A percentile compares a stretch with the other conserved stretches of the same genome.
Evolutionary conservation across 2,329 filamentous ascomycete genomes (phyloP).

Genomic region (Colletotrichum lindemuthianum): DNA sequence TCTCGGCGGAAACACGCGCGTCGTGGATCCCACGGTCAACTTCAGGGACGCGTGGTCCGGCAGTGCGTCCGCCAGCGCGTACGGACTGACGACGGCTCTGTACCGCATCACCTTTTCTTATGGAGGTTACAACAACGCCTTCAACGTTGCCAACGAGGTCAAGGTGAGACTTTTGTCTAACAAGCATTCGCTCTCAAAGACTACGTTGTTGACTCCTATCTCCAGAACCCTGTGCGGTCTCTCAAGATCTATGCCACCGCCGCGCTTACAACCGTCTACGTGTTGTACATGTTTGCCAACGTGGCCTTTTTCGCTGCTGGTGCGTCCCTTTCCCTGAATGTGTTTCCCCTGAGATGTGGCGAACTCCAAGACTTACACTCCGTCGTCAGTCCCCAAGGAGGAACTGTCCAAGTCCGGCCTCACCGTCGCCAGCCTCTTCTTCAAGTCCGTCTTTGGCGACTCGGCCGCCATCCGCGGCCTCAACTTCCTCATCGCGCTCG

Average conservation of each 20-base stretch:
- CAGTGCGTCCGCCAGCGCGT: slow-evolving; percentile 14
- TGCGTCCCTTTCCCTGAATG: slow-evolving; percentile 25
- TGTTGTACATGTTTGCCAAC: slow-evolving; percentile 67
- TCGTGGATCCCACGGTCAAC: slow-evolving; percentile 47
- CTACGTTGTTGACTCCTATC: background rate
- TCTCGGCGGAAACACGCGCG: slow-evolving; percentile 20
- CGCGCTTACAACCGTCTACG: slow-evolving; percentile 60
- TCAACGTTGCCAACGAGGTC: slow-evolving; percentile 71
- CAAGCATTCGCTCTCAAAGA: background rate
- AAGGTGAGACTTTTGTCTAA: slow-evolving; percentile 35
- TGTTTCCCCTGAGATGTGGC: background rate
- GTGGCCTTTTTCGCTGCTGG: slow-evolving; percentile 67
- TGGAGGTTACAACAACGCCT: slow-evolving; percentile 65
- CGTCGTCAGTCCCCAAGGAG: slow-evolving; percentile 56
- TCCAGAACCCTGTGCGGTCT: slow-evolving; percentile 63
- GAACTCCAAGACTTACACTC: background rate
- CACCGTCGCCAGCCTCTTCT: slow-evolving; percentile 67
- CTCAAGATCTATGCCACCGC: slow-evolving; percentile 61
- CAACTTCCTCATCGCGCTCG: slow-evolving; percentile 66
- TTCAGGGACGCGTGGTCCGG: slow-evolving; percentile 42
- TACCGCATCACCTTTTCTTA: slow-evolving; percentile 30
- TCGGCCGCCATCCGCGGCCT: slow-evolving; percentile 60
- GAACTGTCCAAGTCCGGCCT: slow-evolving; percentile 61
- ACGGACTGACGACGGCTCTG: slow-evolving; percentile 18
- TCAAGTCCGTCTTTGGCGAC: slow-evolving; percentile 65